These are phyloP conservation scores for Diplodia sapinea DNA, from an alignment of 2,329 filamentous ascomycete species.

Conservation along the genomic window DNA sequence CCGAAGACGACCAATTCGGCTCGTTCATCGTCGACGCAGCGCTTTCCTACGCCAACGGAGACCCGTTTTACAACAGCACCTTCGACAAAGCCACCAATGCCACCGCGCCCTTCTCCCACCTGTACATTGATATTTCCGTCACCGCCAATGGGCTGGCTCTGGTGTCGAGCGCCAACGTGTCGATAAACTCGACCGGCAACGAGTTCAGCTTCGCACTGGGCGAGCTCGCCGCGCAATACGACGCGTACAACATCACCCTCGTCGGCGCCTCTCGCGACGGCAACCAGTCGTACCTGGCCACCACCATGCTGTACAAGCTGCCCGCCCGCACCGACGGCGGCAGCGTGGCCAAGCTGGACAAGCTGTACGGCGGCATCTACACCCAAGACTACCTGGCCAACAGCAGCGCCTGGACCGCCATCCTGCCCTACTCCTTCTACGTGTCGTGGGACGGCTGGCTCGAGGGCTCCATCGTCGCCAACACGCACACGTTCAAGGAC, in stretches of 20 bases:
- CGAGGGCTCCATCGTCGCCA: slow-evolving; percentile 22
- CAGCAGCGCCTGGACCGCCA: slow-evolving; percentile 42
- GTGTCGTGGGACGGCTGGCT: slow-evolving; percentile 49
- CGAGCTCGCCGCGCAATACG: slow-evolving; percentile 38
- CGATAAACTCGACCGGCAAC: slow-evolving; percentile 47
- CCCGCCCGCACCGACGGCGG: slow-evolving; percentile 51
- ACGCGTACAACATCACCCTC: slow-evolving; percentile 49
- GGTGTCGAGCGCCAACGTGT: slow-evolving; percentile 39
- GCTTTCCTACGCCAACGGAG: slow-evolving; percentile 59
- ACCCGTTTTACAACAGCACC: slow-evolving; percentile 41
- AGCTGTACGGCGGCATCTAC: slow-evolving; percentile 53
- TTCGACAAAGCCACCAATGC: slow-evolving; percentile 30
- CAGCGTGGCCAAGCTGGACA: slow-evolving; percentile 56
- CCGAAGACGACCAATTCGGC: slow-evolving; percentile 45
- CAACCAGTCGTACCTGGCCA: slow-evolving; percentile 45
- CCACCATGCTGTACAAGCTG: slow-evolving; percentile 49
- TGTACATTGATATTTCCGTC: slow-evolving; percentile 42
- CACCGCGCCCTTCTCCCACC: slow-evolving; percentile 36
- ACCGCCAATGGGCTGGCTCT: slow-evolving; percentile 37
- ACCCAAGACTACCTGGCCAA: slow-evolving; percentile 39
- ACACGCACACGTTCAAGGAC: not conserved
- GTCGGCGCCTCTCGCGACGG: slow-evolving; percentile 42
- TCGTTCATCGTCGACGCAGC: slow-evolving; percentile 64
- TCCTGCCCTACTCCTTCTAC: slow-evolving; percentile 58
- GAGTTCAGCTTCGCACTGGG: slow-evolving; percentile 47